Conservation (phyloP, 2,329 filamentous ascomycete species). For the Botrytis deweyae region DNA sequence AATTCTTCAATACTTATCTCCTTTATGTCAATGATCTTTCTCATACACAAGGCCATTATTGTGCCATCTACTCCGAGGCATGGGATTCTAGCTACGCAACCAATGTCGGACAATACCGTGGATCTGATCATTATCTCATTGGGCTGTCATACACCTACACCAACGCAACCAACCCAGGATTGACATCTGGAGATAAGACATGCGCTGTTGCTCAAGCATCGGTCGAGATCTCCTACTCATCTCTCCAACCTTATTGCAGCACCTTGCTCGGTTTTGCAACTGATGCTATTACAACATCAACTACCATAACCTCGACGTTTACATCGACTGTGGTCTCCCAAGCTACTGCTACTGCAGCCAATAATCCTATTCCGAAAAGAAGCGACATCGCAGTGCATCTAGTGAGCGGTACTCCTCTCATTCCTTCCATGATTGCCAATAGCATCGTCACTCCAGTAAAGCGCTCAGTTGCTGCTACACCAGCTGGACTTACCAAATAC, state of each 20-base stretch:
- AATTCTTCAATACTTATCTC: neutral
- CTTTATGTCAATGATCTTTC: neutral
- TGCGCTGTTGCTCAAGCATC: neutral
- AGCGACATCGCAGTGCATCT: neutral
- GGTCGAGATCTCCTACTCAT: neutral
- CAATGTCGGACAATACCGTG: neutral
- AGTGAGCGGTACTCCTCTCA: neutral
- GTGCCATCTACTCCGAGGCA: conserved; percentile 1
- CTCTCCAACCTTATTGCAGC: neutral
- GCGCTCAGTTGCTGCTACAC: neutral
- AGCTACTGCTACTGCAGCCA: neutral
- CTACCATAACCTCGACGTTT: neutral
- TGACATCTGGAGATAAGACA: neutral
- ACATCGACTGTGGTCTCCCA: neutral
- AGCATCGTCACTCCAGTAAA: neutral
- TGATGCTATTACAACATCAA: neutral
- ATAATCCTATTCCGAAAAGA: neutral
- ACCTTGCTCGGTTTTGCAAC: neutral
- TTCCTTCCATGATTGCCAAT: neutral
- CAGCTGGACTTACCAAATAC: neutral
- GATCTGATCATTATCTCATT: neutral
- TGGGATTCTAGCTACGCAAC: neutral
- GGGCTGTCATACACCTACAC: neutral
- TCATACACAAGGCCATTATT: neutral
- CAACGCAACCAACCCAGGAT: neutral